Evolutionary conservation across 306 rosid species (phyloP).

Genomic region (Sindora glabra): DNA sequence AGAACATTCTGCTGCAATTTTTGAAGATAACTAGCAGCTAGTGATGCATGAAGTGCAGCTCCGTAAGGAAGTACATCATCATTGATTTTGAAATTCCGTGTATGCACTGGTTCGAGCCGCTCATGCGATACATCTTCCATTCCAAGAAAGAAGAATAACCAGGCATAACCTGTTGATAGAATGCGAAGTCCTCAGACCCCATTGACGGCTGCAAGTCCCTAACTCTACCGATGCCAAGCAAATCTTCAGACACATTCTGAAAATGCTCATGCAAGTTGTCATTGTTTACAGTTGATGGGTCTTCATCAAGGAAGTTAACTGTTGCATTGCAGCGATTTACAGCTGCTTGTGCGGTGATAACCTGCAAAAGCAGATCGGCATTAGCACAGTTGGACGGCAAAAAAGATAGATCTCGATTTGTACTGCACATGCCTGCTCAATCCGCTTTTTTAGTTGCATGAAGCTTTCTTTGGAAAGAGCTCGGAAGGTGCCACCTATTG

Average conservation of each 20-base stretch:
- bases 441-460: constrained; percentile 51
- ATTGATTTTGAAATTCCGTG: constrained; percentile 50
- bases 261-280: constrained; percentile 52
- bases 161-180: constrained; percentile 75
- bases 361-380: constrained; percentile 22
- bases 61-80: constrained; percentile 74
- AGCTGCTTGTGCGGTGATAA: constrained; percentile 73
- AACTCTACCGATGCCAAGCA: constrained; percentile 54
- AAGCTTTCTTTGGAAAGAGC: constrained; percentile 60
- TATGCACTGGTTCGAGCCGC: constrained; percentile 27
- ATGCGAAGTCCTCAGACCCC: constrained; percentile 76
- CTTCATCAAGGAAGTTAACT: constrained; percentile 38
- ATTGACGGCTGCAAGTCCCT: constrained; percentile 34
- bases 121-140: constrained; percentile 35
- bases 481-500: constrained; percentile 91
- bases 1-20: constrained; percentile 23
- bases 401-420: background rate
- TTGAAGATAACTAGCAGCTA: constrained; percentile 56
- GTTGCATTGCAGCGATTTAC: constrained; percentile 91
- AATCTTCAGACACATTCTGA: constrained; percentile 37
- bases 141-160: constrained; percentile 64
- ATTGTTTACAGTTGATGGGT: constrained; percentile 57
- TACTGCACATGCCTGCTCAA: constrained; percentile 52
- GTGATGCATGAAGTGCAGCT: constrained; percentile 86
- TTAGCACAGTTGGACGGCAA: no score